These are phyloP conservation scores for Aspergillus alliaceus DNA, from an alignment of 2,329 filamentous ascomycete species.

Conservation along the genomic window DNA sequence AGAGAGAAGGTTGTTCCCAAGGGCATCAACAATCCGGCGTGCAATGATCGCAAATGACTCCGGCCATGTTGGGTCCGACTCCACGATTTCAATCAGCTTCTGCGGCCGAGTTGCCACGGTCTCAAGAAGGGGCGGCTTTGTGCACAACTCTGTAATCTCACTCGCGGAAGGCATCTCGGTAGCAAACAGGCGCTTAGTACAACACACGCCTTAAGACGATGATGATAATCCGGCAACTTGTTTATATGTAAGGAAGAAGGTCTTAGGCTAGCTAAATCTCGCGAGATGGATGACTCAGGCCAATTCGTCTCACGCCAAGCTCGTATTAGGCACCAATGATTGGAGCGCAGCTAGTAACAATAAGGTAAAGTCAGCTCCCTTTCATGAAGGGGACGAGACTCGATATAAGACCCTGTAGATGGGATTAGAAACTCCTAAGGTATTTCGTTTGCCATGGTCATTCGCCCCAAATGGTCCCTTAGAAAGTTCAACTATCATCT, in stretches of 20 bases:
- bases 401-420: no score
- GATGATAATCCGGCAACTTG: no score
- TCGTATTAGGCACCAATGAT: neutral
- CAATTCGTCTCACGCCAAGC: no score
- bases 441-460: no score
- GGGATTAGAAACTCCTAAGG: no score
- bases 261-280: neutral
- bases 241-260: no score
- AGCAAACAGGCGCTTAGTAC: neutral
- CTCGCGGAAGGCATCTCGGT: neutral
- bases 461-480: no score
- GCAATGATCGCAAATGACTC: slow-evolving; percentile 15
- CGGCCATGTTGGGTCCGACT: slow-evolving; percentile 25
- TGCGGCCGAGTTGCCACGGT: slow-evolving; percentile 4
- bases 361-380: neutral
- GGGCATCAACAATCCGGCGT: slow-evolving; percentile 19
- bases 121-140: neutral
- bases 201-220: neutral
- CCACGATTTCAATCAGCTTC: slow-evolving; percentile 21
- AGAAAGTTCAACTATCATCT: no score
- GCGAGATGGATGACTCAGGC: neutral
- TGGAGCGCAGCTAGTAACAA: neutral
- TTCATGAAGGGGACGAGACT: no score
- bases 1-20: slow-evolving; percentile 21
- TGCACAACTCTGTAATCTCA: neutral